Base-by-base conservation (phyloP, 108 stramenopile genomes). In the Nitzschia putrida region DNA sequence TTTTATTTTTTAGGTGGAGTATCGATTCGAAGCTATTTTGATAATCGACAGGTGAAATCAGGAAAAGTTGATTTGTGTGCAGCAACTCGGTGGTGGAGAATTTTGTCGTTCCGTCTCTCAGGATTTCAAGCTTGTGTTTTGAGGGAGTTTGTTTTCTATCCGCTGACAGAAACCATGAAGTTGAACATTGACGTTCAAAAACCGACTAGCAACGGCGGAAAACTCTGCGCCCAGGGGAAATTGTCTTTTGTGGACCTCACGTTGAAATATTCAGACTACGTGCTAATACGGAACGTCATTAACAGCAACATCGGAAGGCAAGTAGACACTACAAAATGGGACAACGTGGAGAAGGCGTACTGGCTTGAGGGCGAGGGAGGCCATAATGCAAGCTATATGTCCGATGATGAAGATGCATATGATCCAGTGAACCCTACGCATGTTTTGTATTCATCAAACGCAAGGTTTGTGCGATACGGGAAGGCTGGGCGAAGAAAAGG, bases 331-430 rank as follows among this genome's bases (percentile, higher is more conserved):
- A 63, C 69, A 8, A 59, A 59, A 61, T 90, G 88, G 88, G 84
- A 87, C 55, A 90, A 90, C 47, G 49, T 86, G 7, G 88, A 90
- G 50, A 82, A 85, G 21, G 64, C 77, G n/a, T 85, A 74, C 42
- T 80, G 80, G 72, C 64, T 77, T 45, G 72, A 78, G 34, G 78
- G 68, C 23, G 59, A 50, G 18, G 47, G 68, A 34, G 66, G 39
- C 39, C 41, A 70, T 26, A 37, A 45, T 1, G 39, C 52, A 13
- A 39, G 60, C 24, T 0, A 51, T 38, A 23, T n/a, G 12, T 6
- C 12, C 45, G 22, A 18, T 40, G 23, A n/a, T 61, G 44, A 14
- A 12, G 64, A 64, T 41, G 26, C 43, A 7, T 25, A 12, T 11
- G 26, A 71, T 13, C 24, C 37, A 41, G 67, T 58, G 0, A 50